These are phyloP conservation scores for Cladosporium sp. DNA, from an alignment of 2,329 filamentous ascomycete species.

Conservation along the genomic window DNA sequence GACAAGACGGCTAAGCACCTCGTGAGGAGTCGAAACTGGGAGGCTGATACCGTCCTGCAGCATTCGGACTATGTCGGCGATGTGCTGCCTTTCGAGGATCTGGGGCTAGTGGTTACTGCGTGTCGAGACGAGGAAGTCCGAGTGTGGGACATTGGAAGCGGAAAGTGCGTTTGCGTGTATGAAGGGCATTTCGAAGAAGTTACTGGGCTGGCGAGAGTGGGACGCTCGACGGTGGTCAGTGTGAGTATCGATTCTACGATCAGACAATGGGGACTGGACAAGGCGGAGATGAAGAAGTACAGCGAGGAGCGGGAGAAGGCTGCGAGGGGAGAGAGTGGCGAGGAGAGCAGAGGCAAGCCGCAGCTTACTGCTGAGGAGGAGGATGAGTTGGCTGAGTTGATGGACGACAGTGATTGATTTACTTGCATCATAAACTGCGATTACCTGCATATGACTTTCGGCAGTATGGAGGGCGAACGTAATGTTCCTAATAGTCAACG, in stretches of 20 bases:
- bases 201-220: conserved; percentile 69
- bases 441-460: neutral
- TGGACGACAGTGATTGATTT: conserved; percentile 68
- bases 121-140: conserved; percentile 91
- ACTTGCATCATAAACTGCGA: neutral
- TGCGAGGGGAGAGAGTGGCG: conserved; percentile 51
- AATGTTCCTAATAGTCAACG: neutral
- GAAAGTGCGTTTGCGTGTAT: conserved; percentile 37
- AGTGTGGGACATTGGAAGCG: conserved; percentile 68
- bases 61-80: conserved; percentile 92
- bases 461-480: neutral
- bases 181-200: conserved; percentile 92
- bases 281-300: conserved; percentile 60
- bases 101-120: conserved; percentile 80
- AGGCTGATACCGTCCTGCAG: conserved; percentile 68
- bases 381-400: conserved; percentile 84
- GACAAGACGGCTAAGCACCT: conserved; percentile 87
- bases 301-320: conserved; percentile 54
- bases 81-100: conserved; percentile 65
- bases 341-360: conserved; percentile 27
- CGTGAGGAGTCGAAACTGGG: conserved; percentile 67
- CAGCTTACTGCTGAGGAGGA: conserved; percentile 84
- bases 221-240: conserved; percentile 64
- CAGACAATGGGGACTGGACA: conserved; percentile 76
- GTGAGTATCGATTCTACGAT: conserved; percentile 89